Evolutionary conservation across 164 flowering plant species (phyloP).

Genomic region (Dillenia suffruticosa): DNA sequence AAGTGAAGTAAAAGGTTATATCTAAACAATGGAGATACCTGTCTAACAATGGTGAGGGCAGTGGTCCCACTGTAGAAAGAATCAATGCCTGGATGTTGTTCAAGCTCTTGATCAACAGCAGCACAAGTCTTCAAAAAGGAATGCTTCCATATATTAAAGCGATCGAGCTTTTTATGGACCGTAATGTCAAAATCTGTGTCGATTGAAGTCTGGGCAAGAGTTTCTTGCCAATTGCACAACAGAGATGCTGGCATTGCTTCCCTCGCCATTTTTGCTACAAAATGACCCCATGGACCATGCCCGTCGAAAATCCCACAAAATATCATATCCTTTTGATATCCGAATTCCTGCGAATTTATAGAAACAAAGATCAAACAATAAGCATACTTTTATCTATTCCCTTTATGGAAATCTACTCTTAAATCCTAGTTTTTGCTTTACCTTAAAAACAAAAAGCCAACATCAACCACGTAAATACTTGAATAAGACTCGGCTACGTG

Average conservation of each 20-base stretch:
- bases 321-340: slow-evolving; percentile 75
- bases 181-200: slow-evolving; percentile 31
- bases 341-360: slow-evolving; percentile 54
- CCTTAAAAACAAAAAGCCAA: no score
- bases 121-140: slow-evolving; percentile 69
- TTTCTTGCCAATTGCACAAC: slow-evolving; percentile 76
- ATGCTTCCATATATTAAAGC: slow-evolving; percentile 64
- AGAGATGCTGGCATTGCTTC: slow-evolving; percentile 60
- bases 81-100: slow-evolving; percentile 48
- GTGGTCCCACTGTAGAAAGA: slow-evolving; percentile 82
- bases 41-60: slow-evolving; percentile 68
- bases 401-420: no score
- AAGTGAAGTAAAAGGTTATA: no score
- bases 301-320: slow-evolving; percentile 95
- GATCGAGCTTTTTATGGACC: slow-evolving; percentile 25
- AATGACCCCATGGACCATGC: slow-evolving; percentile 94
- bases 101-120: slow-evolving; percentile 63
- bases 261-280: slow-evolving; percentile 62
- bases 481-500: no score
- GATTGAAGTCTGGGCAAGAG: slow-evolving; percentile 36
- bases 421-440: no score
- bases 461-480: no score
- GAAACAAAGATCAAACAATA: no score
- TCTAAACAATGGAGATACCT: slow-evolving; percentile 37
- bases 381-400: no score